These are phyloP conservation scores for Vitis hybrid DNA, from an alignment of 177 flowering plant species.

Conservation along the genomic window DNA sequence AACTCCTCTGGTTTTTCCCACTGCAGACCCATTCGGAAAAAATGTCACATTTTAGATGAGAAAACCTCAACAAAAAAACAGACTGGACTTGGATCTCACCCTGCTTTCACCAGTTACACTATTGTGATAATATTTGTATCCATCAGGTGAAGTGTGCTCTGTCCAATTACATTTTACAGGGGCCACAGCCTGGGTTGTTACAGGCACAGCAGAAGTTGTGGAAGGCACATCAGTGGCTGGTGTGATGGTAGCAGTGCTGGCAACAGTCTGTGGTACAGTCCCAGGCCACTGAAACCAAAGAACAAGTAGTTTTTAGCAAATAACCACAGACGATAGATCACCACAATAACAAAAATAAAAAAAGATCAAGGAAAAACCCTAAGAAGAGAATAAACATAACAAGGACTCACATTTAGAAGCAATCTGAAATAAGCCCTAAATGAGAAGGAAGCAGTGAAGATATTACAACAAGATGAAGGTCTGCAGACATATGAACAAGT, in stretches of 20 bases:
- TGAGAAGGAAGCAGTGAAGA: not conserved
- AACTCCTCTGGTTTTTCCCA: conserved; percentile 98
- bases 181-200: conserved; percentile 23
- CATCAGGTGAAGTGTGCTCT: conserved; percentile 97
- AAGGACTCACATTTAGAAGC: too few species aligned
- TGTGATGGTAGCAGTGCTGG: too few species aligned
- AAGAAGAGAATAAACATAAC: not conserved
- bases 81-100: conserved; percentile 34
- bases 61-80: not conserved
- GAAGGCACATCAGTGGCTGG: conserved; percentile 8
- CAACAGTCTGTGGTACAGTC: conserved; percentile 34
- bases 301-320: conserved; percentile 8
- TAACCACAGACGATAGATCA: not conserved
- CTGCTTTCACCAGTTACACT: conserved; percentile 76
- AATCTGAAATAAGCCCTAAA: not conserved
- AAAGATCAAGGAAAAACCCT: not conserved
- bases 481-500: not conserved
- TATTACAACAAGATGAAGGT: not conserved
- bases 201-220: conserved; percentile 33
- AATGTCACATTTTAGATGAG: not conserved
- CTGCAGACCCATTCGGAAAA: conserved; percentile 36
- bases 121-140: conserved; percentile 85
- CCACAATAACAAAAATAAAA: not conserved
- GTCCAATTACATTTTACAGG: conserved; percentile 79
- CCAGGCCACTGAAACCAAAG: conserved; percentile 64